Base-by-base conservation (phyloP, 805 yeast species). In the Myxozyma sirexii region DNA sequence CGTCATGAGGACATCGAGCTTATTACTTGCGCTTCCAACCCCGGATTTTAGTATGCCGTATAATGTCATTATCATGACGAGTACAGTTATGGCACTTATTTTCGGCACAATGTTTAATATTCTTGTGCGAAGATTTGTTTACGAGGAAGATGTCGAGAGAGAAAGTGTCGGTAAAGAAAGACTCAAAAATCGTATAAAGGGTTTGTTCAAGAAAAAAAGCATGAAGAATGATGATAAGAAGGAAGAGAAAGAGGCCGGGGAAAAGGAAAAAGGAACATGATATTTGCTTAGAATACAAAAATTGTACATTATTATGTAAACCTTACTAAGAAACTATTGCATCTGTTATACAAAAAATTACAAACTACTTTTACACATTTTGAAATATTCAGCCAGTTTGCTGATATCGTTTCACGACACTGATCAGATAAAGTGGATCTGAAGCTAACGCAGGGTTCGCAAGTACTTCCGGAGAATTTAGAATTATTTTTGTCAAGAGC, bases 21-120 rank as follows among this genome's bases (percentile, higher is more conserved):
- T 92, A 44, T 77, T 94, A 59, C 77, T 94, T 50, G 84, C 94
- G 0, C 79, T 94, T 54, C 97, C 99, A 1, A 94, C 98, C 0
- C 99, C 99, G 0, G 99, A 94, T 75, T 94, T 94, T 75, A 88
- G 96, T 63, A 94, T 94, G 99, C 99, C 99, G 0, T 94, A 94
- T 72, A 94, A 94, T 69, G 99, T 94, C 43, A 93, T 94, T 62
- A 94, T 94, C 47, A 78, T 94, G 63, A 89, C 98, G 0, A 89
- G 96, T 6, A 94, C 99, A 0, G 87, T 91, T 5, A 87, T 94
- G 90, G 90, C 98, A 0, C 76, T 94, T 59, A 86, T 93, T 0
- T 93, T 92, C 75, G 98, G 98, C 7, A 84, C 93, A 0, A 70
- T 92, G 1, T 91, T 85, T 76, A 92, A 93, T 69, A 76, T 91